Conservation (phyloP, 2,329 filamentous ascomycete species). For the Ceratocystis ficicola region DNA sequence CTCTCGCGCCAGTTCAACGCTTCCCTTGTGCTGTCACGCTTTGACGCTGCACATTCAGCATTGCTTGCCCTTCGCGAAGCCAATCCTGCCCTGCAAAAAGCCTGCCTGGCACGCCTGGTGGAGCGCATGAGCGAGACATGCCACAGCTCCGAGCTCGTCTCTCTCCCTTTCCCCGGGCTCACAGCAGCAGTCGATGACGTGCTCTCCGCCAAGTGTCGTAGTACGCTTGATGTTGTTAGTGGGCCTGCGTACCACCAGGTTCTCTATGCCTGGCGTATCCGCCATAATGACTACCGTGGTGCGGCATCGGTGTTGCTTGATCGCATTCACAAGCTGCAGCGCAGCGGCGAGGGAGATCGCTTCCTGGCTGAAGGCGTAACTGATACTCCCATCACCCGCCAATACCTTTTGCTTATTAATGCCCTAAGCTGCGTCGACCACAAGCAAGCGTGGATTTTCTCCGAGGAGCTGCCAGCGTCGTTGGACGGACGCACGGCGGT, state of each 20-base stretch:
- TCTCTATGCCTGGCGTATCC: slow-evolving; percentile 81
- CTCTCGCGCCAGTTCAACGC: slow-evolving; percentile 75
- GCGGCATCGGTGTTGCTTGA: slow-evolving; percentile 52
- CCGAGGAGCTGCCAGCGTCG: slow-evolving; percentile 31
- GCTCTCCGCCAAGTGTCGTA: slow-evolving; percentile 58
- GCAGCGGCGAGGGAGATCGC: slow-evolving; percentile 34
- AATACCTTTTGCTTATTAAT: slow-evolving; percentile 88
- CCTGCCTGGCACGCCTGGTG: slow-evolving; percentile 58
- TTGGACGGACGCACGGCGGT: slow-evolving; percentile 21
- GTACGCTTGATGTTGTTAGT: slow-evolving; percentile 50
- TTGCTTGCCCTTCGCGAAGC: slow-evolving; percentile 60
- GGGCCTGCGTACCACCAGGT: slow-evolving; percentile 80
- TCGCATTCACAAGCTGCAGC: slow-evolving; percentile 49
- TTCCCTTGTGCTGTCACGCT: slow-evolving; percentile 65
- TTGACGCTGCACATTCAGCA: slow-evolving; percentile 69
- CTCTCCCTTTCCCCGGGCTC: slow-evolving; percentile 66
- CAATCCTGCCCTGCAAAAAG: slow-evolving; percentile 50
- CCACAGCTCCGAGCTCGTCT: slow-evolving; percentile 55
- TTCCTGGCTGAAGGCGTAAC: slow-evolving; percentile 46
- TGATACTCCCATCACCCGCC: slow-evolving; percentile 55
- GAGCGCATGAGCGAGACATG: slow-evolving; percentile 57
- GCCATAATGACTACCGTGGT: slow-evolving; percentile 74
- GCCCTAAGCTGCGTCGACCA: slow-evolving; percentile 73
- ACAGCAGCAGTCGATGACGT: slow-evolving; percentile 68
- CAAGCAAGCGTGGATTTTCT: slow-evolving; percentile 67